Conservation (phyloP, 345 rosid species). For the Anastatica hierochuntica region DNA sequence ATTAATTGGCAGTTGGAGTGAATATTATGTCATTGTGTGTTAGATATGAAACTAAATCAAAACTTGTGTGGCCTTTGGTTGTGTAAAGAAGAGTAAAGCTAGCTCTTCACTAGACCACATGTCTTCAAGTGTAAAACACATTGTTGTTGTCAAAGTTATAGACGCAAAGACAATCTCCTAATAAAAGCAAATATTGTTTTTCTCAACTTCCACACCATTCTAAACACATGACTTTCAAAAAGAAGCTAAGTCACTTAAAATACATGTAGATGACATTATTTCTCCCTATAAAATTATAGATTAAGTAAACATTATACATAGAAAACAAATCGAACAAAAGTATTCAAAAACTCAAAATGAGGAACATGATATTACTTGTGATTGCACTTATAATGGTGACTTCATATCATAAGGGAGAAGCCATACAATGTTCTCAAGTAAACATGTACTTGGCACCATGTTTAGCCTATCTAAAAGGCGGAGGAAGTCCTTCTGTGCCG, state of each 20-base stretch:
- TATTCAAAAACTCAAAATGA: not conserved
- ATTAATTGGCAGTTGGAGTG: too few species aligned
- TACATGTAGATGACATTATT: constrained; percentile 6
- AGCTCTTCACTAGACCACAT: too few species aligned
- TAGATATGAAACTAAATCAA: too few species aligned
- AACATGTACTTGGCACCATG: constrained; percentile 23
- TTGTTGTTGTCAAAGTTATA: not conserved
- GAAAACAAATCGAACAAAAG: not conserved
- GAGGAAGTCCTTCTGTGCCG: constrained; percentile 14
- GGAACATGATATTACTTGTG: constrained; percentile 3
- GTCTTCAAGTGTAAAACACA: too few species aligned
- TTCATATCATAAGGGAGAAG: constrained; percentile 11
- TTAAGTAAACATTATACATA: not conserved
- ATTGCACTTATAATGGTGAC: not conserved
- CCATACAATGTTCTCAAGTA: constrained; percentile 20
- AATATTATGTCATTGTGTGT: too few species aligned
- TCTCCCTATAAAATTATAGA: not conserved
- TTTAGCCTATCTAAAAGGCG: constrained; percentile 14
- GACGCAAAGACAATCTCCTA: not conserved
- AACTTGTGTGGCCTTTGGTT: too few species aligned
- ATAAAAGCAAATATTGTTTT: not conserved
- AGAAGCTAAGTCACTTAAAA: constrained; percentile 12
- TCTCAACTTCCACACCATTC: constrained; percentile 13
- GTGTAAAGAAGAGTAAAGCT: too few species aligned
- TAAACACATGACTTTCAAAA: constrained; percentile 21